A percentile compares a stretch with the other conserved stretches of the same genome.
These are phyloP conservation scores for Globisporangium cederbergense DNA, from an alignment of 352 stramenopile species.

Conservation along the genomic window DNA sequence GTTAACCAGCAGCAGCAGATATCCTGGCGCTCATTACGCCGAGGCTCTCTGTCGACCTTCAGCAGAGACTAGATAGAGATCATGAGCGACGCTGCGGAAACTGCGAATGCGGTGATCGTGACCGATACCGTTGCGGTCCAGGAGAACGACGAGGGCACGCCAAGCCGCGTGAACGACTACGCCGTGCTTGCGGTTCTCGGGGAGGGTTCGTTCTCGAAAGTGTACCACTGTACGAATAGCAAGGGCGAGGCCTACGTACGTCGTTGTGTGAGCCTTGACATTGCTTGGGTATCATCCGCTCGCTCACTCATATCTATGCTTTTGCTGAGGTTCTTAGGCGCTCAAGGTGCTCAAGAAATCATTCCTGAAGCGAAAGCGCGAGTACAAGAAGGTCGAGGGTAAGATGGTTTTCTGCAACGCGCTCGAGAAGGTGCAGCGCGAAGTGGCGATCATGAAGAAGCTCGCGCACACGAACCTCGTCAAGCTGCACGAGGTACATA, in stretches of 20 bases:
- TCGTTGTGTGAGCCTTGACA: neutral
- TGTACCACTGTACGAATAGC: constrained; percentile 60
- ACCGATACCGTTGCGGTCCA: constrained; percentile 59
- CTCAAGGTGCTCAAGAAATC: constrained; percentile 87
- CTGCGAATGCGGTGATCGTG: constrained; percentile 47
- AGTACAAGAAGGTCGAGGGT: constrained; percentile 75
- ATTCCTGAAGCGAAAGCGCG: constrained; percentile 79
- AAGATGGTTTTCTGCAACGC: constrained; percentile 78
- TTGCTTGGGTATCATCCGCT: neutral
- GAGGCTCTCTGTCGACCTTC: neutral
- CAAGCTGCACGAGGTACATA: constrained; percentile 50
- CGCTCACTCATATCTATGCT: neutral
- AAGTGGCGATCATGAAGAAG: constrained; percentile 86
- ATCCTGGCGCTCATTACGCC: neutral
- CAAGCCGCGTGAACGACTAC: constrained; percentile 77
- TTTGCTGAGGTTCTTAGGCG: constrained; percentile 27
- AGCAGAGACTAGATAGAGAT: neutral
- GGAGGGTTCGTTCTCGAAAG: constrained; percentile 77
- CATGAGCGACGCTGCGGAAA: neutral
- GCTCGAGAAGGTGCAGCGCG: constrained; percentile 78
- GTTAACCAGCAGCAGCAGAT: too few relatives aligned
- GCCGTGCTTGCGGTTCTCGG: constrained; percentile 56
- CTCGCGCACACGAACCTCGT: constrained; percentile 65
- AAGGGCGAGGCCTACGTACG: constrained; percentile 51
- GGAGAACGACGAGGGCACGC: constrained; percentile 49